These are phyloP conservation scores for Russula ochroleuca DNA, from an alignment of 768 basidiomycete genomes.

Conservation along the genomic window DNA sequence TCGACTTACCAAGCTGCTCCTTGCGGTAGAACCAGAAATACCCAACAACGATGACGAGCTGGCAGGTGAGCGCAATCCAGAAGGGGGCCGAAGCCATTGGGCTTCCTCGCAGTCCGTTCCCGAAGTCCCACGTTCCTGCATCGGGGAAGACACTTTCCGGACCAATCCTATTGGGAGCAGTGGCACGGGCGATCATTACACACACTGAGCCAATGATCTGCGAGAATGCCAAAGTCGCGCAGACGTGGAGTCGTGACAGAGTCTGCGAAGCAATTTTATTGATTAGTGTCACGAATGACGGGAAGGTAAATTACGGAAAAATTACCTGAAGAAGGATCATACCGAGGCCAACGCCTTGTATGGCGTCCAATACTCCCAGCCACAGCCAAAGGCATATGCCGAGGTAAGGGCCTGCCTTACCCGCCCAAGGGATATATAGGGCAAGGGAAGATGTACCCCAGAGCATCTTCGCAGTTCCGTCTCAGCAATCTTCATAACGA, in stretches of 20 bases:
- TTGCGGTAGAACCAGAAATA: conserved; percentile 98
- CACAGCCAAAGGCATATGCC: conserved; percentile 90
- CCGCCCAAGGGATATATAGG: conserved; percentile 92
- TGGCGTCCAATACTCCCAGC: conserved; percentile 90
- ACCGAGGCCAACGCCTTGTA: conserved; percentile 91
- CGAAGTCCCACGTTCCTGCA: conserved; percentile 86
- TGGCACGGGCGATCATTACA: conserved; percentile 90
- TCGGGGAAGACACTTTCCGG: conserved; percentile 91
- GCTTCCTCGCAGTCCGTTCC: conserved; percentile 65
- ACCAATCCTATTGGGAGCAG: conserved; percentile 84
- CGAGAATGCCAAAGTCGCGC: conserved; percentile 85
- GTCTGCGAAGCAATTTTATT: conserved; percentile 44
- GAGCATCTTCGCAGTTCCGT: conserved; percentile 52
- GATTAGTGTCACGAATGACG: not conserved
- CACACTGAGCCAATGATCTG: conserved; percentile 87
- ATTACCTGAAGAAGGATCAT: conserved; percentile 76
- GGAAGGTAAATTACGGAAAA: not conserved
- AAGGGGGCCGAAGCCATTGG: conserved; percentile 82
- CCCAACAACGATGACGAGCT: conserved; percentile 80
- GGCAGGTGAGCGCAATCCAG: conserved; percentile 80
- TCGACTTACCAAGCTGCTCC: conserved; percentile 74
- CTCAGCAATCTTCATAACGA: not conserved
- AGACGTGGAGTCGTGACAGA: conserved; percentile 88
- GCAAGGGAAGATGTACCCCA: conserved; percentile 96
- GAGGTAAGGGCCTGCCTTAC: conserved; percentile 78